Percentiles rank a stretch among this genome's conserved stretches.
Conservation (phyloP, 352 stramenopile species). For the Phytophthora palmivora region DNA sequence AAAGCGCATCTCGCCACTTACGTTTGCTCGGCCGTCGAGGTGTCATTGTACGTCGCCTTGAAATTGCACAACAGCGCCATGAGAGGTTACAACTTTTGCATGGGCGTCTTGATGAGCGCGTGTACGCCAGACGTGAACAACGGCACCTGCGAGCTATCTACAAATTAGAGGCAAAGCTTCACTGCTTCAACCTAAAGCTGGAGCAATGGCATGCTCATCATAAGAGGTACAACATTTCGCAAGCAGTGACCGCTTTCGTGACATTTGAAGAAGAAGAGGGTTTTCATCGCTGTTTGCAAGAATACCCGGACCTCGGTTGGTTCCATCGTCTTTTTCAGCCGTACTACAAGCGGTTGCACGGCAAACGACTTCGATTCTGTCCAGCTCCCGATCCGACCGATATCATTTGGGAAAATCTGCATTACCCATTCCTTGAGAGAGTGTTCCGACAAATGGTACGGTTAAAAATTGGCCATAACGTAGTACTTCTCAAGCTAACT, state of each 20-base stretch:
- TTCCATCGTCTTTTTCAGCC: slow-evolving; percentile 81
- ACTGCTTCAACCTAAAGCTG: slow-evolving; percentile 52
- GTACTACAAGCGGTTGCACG: slow-evolving; percentile 62
- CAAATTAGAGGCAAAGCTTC: slow-evolving; percentile 55
- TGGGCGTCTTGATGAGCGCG: slow-evolving; percentile 42
- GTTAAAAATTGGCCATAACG: not conserved
- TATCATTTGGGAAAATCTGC: slow-evolving; percentile 88
- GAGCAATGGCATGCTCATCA: slow-evolving; percentile 51
- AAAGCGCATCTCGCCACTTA: slow-evolving; percentile 63
- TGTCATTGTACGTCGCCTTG: slow-evolving; percentile 64
- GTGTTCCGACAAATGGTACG: slow-evolving; percentile 69
- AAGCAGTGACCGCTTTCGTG: slow-evolving; percentile 81
- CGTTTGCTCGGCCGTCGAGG: slow-evolving; percentile 69
- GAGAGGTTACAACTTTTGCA: slow-evolving; percentile 71
- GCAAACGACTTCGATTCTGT: slow-evolving; percentile 76
- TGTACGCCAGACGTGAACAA: slow-evolving; percentile 52
- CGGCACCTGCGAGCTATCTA: slow-evolving; percentile 52
- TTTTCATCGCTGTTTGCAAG: slow-evolving; percentile 73
- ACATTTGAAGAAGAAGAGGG: slow-evolving; percentile 89
- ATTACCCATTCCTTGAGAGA: slow-evolving; percentile 66
- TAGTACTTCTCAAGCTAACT: slow-evolving; percentile 1
- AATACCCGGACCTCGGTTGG: slow-evolving; percentile 80
- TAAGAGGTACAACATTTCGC: slow-evolving; percentile 42
- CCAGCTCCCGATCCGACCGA: slow-evolving; percentile 81
- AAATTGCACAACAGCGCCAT: slow-evolving; percentile 70